Evolutionary conservation across 192 early-diverging fungal species (phyloP).

Genomic region (Thamnidium elegans): DNA sequence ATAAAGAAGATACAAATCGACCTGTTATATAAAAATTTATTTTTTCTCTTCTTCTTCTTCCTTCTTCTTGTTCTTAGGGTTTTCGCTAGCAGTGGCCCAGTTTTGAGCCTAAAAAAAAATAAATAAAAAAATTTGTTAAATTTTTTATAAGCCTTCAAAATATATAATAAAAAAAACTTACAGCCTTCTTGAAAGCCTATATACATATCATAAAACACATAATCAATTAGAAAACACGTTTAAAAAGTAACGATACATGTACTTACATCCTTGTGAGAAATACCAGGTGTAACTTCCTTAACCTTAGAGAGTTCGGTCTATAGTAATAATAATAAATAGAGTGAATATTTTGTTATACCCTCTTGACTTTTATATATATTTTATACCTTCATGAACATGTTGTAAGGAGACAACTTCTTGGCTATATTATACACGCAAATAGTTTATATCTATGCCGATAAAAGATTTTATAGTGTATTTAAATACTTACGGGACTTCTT

Average conservation of each 20-base stretch:
- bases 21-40: neutral
- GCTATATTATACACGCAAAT: neutral
- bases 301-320: neutral
- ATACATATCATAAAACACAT: neutral
- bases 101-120: neutral
- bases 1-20: slow-evolving; percentile 1
- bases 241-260: neutral
- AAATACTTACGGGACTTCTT: neutral
- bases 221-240: neutral
- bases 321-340: neutral
- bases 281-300: neutral
- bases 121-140: neutral
- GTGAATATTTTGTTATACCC: neutral
- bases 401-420: neutral
- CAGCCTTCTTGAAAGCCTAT: neutral
- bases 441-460: neutral
- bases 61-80: neutral
- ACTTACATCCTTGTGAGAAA: neutral
- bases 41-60: too few species aligned
- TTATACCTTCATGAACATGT: slow-evolving; percentile 1
- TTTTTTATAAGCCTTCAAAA: neutral
- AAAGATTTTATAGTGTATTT: neutral
- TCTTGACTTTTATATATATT: neutral
- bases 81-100: neutral
- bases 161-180: neutral